A percentile compares a stretch with the other conserved stretches of the same genome.
These are phyloP conservation scores for Pseudomassariella vexata DNA, from an alignment of 2,329 filamentous ascomycete genomes.

Conservation along the genomic window DNA sequence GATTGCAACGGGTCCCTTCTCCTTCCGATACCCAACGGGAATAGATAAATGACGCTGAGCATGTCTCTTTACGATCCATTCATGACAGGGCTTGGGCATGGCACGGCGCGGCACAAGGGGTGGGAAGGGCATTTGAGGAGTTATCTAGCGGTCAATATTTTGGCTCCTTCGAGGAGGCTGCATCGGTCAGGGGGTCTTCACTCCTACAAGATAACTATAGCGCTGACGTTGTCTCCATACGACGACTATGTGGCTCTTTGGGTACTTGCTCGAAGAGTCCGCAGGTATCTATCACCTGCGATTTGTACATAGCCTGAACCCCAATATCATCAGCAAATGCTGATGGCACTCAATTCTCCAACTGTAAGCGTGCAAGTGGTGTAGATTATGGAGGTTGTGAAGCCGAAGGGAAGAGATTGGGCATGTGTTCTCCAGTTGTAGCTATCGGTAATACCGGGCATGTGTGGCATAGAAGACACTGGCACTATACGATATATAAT, in stretches of 20 bases:
- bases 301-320: conserved; percentile 9
- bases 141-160: conserved; percentile 2
- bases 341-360: no score
- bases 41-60: neutral
- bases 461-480: no score
- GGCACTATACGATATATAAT: no score
- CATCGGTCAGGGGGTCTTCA: conserved; percentile 4
- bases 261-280: neutral
- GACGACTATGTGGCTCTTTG: conserved; percentile 6
- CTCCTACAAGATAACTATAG: no score
- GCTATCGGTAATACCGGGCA: no score
- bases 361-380: no score
- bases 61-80: neutral
- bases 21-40: conserved; percentile 4
- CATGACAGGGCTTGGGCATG: conserved; percentile 3
- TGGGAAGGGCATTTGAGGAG: conserved; percentile 6
- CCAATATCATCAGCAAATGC: no score
- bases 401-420: no score
- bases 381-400: no score
- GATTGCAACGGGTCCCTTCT: conserved; percentile 2
- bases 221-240: conserved; percentile 1
- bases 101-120: conserved; percentile 4
- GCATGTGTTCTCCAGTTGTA: no score
- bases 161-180: conserved; percentile 3
- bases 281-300: conserved; percentile 4